A percentile compares a stretch with the other conserved stretches of the same genome.
phyloP scores from a whole-genome alignment of 2,329 filamentous ascomycete species.

The Neofusicoccum cordaticola region DNA sequence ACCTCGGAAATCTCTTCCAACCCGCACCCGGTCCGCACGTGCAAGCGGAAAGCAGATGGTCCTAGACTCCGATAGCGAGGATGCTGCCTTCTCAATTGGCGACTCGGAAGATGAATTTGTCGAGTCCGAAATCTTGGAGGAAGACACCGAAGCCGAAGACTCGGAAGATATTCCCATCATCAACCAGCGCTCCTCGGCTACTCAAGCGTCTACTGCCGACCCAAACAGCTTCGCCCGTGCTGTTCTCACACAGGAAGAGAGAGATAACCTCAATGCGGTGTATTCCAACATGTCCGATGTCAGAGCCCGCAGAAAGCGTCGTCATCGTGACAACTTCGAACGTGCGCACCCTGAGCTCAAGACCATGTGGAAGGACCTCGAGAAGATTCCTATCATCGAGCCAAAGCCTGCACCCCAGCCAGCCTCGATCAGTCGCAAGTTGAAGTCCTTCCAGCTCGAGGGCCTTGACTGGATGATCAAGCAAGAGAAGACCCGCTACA shows the following conservation, averaged over 20 bases:
- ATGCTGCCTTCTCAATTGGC: conserved; percentile 9
- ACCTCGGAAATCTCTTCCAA: neutral
- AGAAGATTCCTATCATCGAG: conserved; percentile 65
- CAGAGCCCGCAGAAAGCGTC: neutral
- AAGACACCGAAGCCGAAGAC: conserved; percentile 1
- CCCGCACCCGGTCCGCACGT: conserved; percentile 1
- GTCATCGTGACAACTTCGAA: conserved; percentile 64
- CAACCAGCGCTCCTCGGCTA: neutral
- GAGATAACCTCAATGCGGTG: neutral
- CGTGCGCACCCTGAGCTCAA: conserved; percentile 71
- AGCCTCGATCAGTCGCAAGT: conserved; percentile 69
- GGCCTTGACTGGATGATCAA: conserved; percentile 91
- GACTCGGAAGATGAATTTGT: conserved; percentile 7
- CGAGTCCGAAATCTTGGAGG: conserved; percentile 2
- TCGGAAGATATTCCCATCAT: neutral
- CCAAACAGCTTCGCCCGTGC: neutral
- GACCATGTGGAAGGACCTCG: conserved; percentile 81
- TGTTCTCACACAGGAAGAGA: neutral
- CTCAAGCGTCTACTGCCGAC: neutral
- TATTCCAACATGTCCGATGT: neutral
- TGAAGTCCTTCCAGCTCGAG: conserved; percentile 93
- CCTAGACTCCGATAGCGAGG: neutral
- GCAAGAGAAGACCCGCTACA: conserved; percentile 83
- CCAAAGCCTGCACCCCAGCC: conserved; percentile 68
- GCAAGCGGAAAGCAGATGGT: conserved; percentile 12